Evolutionary conservation across 2,329 filamentous ascomycete genomes (phyloP).

Genomic region (Hypoxylon rubiginosum): DNA sequence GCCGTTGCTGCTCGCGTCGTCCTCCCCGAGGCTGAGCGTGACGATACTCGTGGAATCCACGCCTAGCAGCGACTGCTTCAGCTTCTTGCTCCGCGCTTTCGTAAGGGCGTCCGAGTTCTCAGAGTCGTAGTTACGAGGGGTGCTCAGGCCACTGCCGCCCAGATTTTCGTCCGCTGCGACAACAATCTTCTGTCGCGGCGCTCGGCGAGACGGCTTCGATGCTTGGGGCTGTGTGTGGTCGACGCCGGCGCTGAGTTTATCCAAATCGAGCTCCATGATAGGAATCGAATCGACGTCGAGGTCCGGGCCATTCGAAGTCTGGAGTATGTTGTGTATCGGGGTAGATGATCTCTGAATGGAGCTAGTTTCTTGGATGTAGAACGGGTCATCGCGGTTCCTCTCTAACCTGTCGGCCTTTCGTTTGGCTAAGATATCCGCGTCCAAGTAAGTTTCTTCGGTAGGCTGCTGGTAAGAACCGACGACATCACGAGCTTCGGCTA

Average conservation of each 20-base stretch:
- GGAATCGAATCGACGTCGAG: slow-evolving; percentile 95
- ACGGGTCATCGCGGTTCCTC: slow-evolving; percentile 91
- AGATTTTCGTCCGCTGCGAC: slow-evolving; percentile 82
- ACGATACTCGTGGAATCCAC: slow-evolving; percentile 89
- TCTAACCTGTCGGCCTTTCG: slow-evolving; percentile 83
- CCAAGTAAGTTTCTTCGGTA: slow-evolving; percentile 74
- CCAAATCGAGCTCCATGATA: slow-evolving; percentile 91
- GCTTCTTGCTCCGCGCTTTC: slow-evolving; percentile 64
- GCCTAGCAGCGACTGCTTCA: slow-evolving; percentile 77
- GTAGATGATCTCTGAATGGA: slow-evolving; percentile 75
- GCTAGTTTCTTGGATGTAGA: slow-evolving; percentile 79
- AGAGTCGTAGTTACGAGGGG: slow-evolving; percentile 66
- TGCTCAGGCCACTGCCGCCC: slow-evolving; percentile 63
- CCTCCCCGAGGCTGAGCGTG: slow-evolving; percentile 77
- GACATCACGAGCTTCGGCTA: slow-evolving; percentile 61
- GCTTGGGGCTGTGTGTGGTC: slow-evolving; percentile 50
- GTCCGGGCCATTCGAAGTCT: slow-evolving; percentile 79
- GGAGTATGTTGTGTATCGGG: slow-evolving; percentile 82
- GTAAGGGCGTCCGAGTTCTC: slow-evolving; percentile 63
- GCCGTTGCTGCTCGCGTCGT: slow-evolving; percentile 55
- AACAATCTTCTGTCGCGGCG: slow-evolving; percentile 71
- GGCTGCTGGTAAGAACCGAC: slow-evolving; percentile 71
- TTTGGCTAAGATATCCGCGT: slow-evolving; percentile 79
- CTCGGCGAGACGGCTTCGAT: slow-evolving; percentile 51
- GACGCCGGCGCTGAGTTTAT: slow-evolving; percentile 60